phyloP scores from a whole-genome alignment of 331 rosid species.

The Rosa hybrid region DNA sequence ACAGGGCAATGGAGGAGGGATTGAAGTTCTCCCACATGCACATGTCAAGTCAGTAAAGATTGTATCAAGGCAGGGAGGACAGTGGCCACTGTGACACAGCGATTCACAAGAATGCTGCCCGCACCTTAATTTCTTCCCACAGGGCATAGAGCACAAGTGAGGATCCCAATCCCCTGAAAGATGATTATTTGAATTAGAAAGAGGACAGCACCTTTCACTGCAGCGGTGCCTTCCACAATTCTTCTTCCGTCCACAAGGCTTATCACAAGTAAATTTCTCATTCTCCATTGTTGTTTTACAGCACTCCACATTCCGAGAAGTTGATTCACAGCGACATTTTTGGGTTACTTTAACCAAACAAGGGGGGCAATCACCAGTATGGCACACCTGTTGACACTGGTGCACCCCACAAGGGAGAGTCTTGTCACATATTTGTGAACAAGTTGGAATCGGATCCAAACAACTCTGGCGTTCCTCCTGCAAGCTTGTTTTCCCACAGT shows the following conservation, averaged over 20 bases:
- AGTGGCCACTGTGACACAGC: slow-evolving; percentile 89
- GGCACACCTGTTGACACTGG: slow-evolving; percentile 67
- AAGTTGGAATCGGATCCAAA: slow-evolving; percentile 84
- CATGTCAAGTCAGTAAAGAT: slow-evolving; percentile 81
- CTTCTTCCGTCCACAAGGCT: slow-evolving; percentile 83
- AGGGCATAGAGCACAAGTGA: slow-evolving; percentile 78
- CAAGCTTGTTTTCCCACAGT: slow-evolving; percentile 80
- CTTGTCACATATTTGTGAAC: slow-evolving; percentile 66
- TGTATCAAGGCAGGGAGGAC: slow-evolving; percentile 92
- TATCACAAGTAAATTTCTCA: slow-evolving; percentile 69
- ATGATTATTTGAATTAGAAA: slow-evolving; percentile 43
- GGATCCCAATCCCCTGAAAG: slow-evolving; percentile 71
- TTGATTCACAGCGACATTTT: slow-evolving; percentile 79
- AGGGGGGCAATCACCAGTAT: slow-evolving; percentile 81
- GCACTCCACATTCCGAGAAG: slow-evolving; percentile 75
- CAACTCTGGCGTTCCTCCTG: slow-evolving; percentile 70
- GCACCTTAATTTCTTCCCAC: slow-evolving; percentile 87
- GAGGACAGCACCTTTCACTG: slow-evolving; percentile 84
- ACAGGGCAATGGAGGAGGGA: slow-evolving; percentile 89
- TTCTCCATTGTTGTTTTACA: slow-evolving; percentile 49
- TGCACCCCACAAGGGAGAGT: slow-evolving; percentile 64
- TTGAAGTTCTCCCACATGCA: slow-evolving; percentile 83
- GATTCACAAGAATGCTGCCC: slow-evolving; percentile 93
- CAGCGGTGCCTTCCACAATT: slow-evolving; percentile 95
- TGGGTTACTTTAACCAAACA: slow-evolving; percentile 68